Base-by-base conservation (phyloP, 2,329 filamentous ascomycete genomes). In the Zymoseptoria crescenta region DNA sequence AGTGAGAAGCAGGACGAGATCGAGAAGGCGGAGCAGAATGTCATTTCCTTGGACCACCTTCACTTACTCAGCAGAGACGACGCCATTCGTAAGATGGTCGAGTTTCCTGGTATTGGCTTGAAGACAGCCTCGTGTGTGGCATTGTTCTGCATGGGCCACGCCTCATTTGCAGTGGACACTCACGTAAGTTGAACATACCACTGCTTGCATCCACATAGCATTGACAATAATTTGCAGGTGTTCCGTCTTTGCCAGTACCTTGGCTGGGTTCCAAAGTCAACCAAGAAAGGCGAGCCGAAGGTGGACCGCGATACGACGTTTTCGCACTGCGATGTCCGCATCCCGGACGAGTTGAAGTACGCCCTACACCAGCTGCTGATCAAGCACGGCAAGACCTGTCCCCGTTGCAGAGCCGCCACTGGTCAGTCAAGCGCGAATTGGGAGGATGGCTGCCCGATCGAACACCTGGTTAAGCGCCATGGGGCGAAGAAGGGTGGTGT, bases 121-220 rank as follows among this genome's bases (percentile, higher is more conserved):
- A 87, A 87, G 67, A 87, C 84, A 0, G 84, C 84, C 2, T 83
- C 82, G 2, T 87, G 84, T 63, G 84, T 87, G 4, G 72, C 84
- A 6, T 76, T 87, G 1, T 87, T 87, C 73, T 87, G 84, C 66
- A 76, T 87, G 6, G 82, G 83, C 65, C 78, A 83, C 0, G 83
- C 84, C 2, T 81, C 77, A 57, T 87, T 87, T 63, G 84, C 84
- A 0, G 84, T 87, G 8, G 84, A 87, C 64, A 87, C 84, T 1
- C 84, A 87, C 69, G 35, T 45, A 6, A 45, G 35, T 45, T 45
- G 35, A n/a, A 45, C n/a, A 6, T 13, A 30, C 10, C 35, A 45
- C 4, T 16, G 16, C 16, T 16, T 45, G 13, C 35, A 16, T 45
- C 10, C 35, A 16, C 2, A 45, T 4, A 45, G n/a, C n/a, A 16